A percentile compares a stretch with the other conserved stretches of the same genome.
Conservation (phyloP, 1,284 basidiomycete genomes). For the Erythrobasidium hasegawianum region DNA sequence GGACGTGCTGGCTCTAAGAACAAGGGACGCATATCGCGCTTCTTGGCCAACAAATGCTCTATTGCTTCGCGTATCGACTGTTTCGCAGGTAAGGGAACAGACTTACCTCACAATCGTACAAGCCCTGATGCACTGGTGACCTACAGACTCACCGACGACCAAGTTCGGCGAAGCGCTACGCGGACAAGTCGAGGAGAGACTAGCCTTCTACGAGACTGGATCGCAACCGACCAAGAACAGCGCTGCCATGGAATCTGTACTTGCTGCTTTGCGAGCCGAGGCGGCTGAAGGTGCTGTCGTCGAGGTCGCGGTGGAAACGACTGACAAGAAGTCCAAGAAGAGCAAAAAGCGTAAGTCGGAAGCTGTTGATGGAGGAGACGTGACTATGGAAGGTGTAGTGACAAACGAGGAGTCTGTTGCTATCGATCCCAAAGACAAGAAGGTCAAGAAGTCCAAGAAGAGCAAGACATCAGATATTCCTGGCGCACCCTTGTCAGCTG, state of each 20-base stretch:
- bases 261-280: conserved; percentile 33
- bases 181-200: conserved; percentile 90
- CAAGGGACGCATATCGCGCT: conserved; percentile 96
- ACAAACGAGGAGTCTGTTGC: conserved; percentile 13
- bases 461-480: conserved; percentile 31
- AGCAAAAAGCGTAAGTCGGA: conserved; percentile 36
- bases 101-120: neutral
- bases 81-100: conserved; percentile 67
- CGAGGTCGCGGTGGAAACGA: conserved; percentile 35
- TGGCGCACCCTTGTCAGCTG: conserved; percentile 28
- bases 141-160: conserved; percentile 62
- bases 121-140: too few species aligned
- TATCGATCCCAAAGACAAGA: conserved; percentile 28
- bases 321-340: conserved; percentile 45
- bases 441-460: conserved; percentile 36
- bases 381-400: conserved; percentile 23
- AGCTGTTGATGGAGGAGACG: conserved; percentile 26
- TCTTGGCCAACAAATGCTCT: conserved; percentile 98
- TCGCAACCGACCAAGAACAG: conserved; percentile 45
- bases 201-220: conserved; percentile 78
- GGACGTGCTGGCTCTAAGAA: conserved; percentile 90
- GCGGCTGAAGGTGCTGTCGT: conserved; percentile 35
- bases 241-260: conserved; percentile 33
- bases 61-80: conserved; percentile 98
- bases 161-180: conserved; percentile 94